Evolutionary conservation across 108 stramenopile genomes (phyloP).

Genomic region (Cyclotella baltica): DNA sequence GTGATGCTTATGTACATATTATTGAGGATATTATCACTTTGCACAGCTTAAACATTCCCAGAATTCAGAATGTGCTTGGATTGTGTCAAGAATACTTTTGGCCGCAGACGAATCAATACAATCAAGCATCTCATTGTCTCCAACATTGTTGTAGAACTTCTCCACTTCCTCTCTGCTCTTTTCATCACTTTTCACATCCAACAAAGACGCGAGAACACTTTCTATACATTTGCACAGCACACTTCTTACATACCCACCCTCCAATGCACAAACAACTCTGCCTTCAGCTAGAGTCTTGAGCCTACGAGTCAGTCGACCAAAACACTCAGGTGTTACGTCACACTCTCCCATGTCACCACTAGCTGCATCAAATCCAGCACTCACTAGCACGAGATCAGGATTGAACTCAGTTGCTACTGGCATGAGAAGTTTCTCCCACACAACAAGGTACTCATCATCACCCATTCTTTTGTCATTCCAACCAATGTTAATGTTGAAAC

Average conservation of each 20-base stretch:
- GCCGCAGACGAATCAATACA: conserved; percentile 49
- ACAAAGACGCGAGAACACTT: conserved; percentile 44
- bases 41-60: conserved; percentile 54
- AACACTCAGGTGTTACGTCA: conserved; percentile 60
- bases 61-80: conserved; percentile 42
- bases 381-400: conserved; percentile 81
- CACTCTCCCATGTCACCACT: conserved; percentile 80
- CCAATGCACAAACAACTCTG: conserved; percentile 58
- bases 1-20: neutral
- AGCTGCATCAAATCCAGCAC: conserved; percentile 90
- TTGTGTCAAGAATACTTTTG: conserved; percentile 58
- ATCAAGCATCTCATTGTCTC: conserved; percentile 47
- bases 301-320: conserved; percentile 61
- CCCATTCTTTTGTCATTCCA: conserved; percentile 78
- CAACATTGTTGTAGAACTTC: conserved; percentile 35
- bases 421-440: conserved; percentile 65
- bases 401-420: conserved; percentile 66
- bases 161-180: conserved; percentile 35
- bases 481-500: conserved; percentile 81
- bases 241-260: conserved; percentile 66
- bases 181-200: conserved; percentile 34
- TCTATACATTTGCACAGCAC: conserved; percentile 57
- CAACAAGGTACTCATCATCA: conserved; percentile 75
- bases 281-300: conserved; percentile 55
- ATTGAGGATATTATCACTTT: neutral